Base-by-base conservation (phyloP, 164 flowering plant genomes). In the Vitis amurensis region DNA sequence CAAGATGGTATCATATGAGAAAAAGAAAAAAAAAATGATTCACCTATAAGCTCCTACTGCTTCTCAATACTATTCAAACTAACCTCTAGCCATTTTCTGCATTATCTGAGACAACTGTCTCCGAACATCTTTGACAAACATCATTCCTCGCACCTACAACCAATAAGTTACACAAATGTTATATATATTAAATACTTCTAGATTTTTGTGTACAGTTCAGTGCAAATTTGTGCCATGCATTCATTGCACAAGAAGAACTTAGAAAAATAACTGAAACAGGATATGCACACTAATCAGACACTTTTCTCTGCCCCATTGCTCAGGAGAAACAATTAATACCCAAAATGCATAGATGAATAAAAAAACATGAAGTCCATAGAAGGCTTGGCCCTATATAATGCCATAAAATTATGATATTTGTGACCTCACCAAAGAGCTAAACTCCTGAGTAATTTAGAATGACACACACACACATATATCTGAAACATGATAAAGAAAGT, bases 141-240 rank as follows among this genome's bases (percentile, higher is more conserved):
- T 72, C 99, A 96, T 96, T 61, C 99, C 97, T 59, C 98, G 84
- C 63, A 93, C 89, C 97, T 93, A 64, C 73, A 81, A 70, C 31
- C 56, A 74, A 23, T n/a, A 70, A 74, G 60, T 55, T 67, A 49
- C 55, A 59, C 19, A 71, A 64, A 64, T 19, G 67, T 29, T 11
- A 62, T 27, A 55, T 50, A 27, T 69, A 55, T 47, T 52, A 14
- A 65, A 59, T 9, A 64, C 53, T 10, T 6, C 44, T 37, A 68
- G 30, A 13, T n/a, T 31, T 59, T 10, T 6, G 15, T 53, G 15
- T 7, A 48, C 1, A 16, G 27, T 23, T 23, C 0, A 23, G 9
- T 63, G 13, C 13, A 63, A 3, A 9, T n/a, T 16, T 11, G 19
- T 63, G 5, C 56, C 56, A 53, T n/a, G 44, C 44, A 37, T 37